Evolutionary conservation across 1,284 basidiomycete genomes (phyloP).

Genomic region (Leccinum solheimii): DNA sequence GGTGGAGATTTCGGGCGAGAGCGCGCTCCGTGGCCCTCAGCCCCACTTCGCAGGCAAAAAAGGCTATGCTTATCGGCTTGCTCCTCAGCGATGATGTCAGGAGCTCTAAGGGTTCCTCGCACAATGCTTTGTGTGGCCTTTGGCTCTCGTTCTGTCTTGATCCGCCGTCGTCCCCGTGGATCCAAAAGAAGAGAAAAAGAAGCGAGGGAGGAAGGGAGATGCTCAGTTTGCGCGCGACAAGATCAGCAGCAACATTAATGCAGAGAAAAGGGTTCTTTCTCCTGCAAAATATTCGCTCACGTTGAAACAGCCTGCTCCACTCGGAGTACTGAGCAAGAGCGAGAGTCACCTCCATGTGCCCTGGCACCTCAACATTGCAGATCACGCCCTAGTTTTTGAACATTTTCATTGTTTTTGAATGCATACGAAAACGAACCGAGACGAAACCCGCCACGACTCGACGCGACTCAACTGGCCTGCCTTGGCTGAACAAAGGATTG

Average conservation of each 20-base stretch:
- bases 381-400: background rate
- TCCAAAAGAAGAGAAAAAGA: background rate
- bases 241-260: background rate
- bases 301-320: background rate
- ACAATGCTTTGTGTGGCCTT: background rate
- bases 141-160: background rate
- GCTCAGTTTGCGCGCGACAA: background rate
- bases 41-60: background rate
- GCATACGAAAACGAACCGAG: background rate
- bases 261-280: background rate
- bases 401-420: background rate
- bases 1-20: background rate
- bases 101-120: background rate
- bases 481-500: constrained; percentile 16
- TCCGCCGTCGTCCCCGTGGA: background rate
- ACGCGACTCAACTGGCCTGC: constrained; percentile 14
- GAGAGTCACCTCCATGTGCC: background rate
- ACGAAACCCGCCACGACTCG: background rate
- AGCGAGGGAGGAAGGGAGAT: background rate
- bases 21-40: background rate
- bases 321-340: background rate
- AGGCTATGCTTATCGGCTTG: background rate
- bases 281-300: background rate
- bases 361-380: background rate
- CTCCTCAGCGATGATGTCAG: background rate